A percentile compares a stretch with the other conserved stretches of the same genome.
Conservation (phyloP, 257 asterid species). For the Capsicum rhomboideum region DNA sequence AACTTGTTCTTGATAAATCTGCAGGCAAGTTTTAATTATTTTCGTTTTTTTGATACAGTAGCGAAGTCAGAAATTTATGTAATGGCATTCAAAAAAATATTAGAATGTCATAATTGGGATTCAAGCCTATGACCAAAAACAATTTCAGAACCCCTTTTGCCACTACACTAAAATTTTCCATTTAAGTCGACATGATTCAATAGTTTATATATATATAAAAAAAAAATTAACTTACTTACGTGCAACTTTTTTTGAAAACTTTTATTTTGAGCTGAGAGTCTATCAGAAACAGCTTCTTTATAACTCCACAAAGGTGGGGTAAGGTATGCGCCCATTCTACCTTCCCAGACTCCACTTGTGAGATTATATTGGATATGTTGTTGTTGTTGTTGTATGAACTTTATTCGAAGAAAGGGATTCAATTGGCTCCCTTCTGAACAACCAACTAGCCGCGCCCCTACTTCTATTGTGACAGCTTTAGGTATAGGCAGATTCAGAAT, state of each 20-base stretch:
- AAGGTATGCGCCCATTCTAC: too few species aligned
- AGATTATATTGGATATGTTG: too few species aligned
- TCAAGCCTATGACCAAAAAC: background rate
- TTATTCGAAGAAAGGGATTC: background rate
- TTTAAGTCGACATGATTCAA: background rate
- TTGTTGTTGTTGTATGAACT: background rate
- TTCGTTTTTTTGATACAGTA: background rate
- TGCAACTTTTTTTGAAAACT: background rate
- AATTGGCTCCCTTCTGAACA: background rate
- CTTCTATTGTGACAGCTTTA: background rate
- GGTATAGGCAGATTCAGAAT: background rate
- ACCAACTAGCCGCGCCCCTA: background rate
- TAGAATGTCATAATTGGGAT: background rate
- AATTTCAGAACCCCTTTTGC: background rate
- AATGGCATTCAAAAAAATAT: accelerated
- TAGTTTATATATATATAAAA: background rate
- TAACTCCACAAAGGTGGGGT: too few species aligned
- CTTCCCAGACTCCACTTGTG: too few species aligned
- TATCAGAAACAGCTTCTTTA: too few species aligned
- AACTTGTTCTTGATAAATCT: slow-evolving; percentile 1
- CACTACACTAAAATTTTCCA: background rate
- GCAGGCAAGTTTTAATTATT: background rate
- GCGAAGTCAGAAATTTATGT: background rate
- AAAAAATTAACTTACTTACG: background rate
- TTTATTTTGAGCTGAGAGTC: too few species aligned